phyloP scores from a whole-genome alignment of 371 early-diverging fungal species.

The Dichotomocladium elegans region DNA sequence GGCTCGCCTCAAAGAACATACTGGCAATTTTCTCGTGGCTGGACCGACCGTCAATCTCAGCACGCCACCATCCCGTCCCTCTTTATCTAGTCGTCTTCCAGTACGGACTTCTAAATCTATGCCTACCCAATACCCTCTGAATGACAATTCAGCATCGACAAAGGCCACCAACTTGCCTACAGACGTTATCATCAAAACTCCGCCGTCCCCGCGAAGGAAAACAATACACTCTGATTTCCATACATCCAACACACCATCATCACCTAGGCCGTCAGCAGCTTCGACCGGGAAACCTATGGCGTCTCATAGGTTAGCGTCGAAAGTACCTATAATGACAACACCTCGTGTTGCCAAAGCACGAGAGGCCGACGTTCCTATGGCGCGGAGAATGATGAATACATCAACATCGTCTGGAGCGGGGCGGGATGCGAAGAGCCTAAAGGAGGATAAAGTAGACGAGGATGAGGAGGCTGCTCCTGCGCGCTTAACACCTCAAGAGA shows the following conservation, averaged over 20 bases:
- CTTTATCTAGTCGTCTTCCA: conserved; percentile 5
- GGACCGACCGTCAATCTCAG: background rate
- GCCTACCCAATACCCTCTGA: background rate
- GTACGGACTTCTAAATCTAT: background rate
- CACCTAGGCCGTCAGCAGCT: background rate
- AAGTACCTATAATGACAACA: background rate
- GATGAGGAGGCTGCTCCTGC: conserved; percentile 24
- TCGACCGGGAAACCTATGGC: background rate
- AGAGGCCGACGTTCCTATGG: conserved; percentile 10
- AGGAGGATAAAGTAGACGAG: background rate
- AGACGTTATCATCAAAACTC: background rate
- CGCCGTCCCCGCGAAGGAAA: background rate
- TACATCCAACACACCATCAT: background rate
- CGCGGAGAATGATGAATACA: no score
- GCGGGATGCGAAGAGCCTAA: no score
- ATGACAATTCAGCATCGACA: no score
- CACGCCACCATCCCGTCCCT: background rate
- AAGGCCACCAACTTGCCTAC: no score
- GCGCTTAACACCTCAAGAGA: conserved; percentile 30
- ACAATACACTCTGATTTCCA: background rate
- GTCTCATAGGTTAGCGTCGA: background rate
- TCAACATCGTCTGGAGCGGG: no score
- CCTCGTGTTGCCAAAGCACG: background rate
- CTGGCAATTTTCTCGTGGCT: no score
- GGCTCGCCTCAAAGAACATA: no score